Evolutionary conservation across 805 yeast genomes (phyloP).

Genomic region (Metschnikowia santaceciliae): DNA sequence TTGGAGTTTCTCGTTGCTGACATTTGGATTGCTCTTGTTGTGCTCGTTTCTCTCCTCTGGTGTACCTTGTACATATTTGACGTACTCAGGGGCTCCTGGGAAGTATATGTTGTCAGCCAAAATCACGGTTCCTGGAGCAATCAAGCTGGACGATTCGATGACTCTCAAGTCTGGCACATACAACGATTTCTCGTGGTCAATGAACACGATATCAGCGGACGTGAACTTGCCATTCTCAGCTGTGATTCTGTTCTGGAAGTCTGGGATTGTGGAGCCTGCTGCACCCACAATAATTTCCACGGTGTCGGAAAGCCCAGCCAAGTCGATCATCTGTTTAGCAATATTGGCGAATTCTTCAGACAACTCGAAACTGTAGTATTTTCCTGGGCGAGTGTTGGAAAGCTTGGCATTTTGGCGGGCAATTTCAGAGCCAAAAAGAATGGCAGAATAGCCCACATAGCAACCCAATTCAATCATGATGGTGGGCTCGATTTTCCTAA

Average conservation of each 20-base stretch:
- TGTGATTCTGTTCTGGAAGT: slow-evolving; percentile 19
- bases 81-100: slow-evolving; percentile 40
- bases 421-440: slow-evolving; percentile 28
- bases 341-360: slow-evolving; percentile 29
- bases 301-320: slow-evolving; percentile 30
- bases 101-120: slow-evolving; percentile 35
- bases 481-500: slow-evolving; percentile 21
- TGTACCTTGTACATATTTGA: slow-evolving; percentile 32
- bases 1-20: slow-evolving; percentile 23
- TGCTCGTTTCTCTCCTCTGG: slow-evolving; percentile 35
- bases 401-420: slow-evolving; percentile 14
- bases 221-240: slow-evolving; percentile 10
- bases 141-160: slow-evolving; percentile 36
- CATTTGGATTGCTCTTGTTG: slow-evolving; percentile 24
- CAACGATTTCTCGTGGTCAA: slow-evolving; percentile 37
- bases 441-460: slow-evolving; percentile 36
- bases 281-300: slow-evolving; percentile 32
- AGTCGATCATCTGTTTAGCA: slow-evolving; percentile 24
- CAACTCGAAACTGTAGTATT: slow-evolving; percentile 33
- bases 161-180: slow-evolving; percentile 42
- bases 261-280: slow-evolving; percentile 26
- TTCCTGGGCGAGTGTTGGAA: slow-evolving; percentile 17
- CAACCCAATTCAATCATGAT: slow-evolving; percentile 32
- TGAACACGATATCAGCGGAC: slow-evolving; percentile 34
- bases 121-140: slow-evolving; percentile 37